Evolutionary conservation across 345 rosid species (phyloP).

Genomic region (Gynandropsis gynandra): DNA sequence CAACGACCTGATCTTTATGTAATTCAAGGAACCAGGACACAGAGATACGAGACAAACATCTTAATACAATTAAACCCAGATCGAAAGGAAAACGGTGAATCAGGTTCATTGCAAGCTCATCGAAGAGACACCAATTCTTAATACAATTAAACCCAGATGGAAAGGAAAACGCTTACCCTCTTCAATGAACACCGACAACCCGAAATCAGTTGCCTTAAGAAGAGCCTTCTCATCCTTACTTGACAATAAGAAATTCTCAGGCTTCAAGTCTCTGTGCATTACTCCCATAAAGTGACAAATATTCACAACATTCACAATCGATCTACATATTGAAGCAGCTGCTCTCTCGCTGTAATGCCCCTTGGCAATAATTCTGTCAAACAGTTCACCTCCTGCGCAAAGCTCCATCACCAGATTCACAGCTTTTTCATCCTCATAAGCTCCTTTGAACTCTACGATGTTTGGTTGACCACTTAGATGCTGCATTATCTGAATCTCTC

Average conservation of each 20-base stretch:
- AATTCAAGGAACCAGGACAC: no score
- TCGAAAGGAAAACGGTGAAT: background rate
- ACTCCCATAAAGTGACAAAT: slow-evolving; percentile 90
- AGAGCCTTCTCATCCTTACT: slow-evolving; percentile 54
- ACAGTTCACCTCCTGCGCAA: slow-evolving; percentile 90
- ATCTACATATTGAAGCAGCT: slow-evolving; percentile 62
- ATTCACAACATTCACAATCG: slow-evolving; percentile 69
- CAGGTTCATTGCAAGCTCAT: background rate
- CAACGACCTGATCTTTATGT: no score
- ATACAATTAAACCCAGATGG: background rate
- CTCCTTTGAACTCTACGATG: slow-evolving; percentile 73
- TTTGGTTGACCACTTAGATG: slow-evolving; percentile 84
- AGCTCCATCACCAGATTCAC: slow-evolving; percentile 85
- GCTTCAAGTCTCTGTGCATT: slow-evolving; percentile 85
- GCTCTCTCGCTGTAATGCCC: slow-evolving; percentile 78
- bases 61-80: no score
- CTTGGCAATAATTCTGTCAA: slow-evolving; percentile 66
- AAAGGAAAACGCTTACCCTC: slow-evolving; percentile 27
- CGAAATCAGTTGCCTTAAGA: slow-evolving; percentile 81
- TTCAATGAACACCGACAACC: slow-evolving; percentile 59
- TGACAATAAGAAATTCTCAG: slow-evolving; percentile 82
- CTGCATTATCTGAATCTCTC: slow-evolving; percentile 88
- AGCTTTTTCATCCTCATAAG: slow-evolving; percentile 64
- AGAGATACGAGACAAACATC: no score
- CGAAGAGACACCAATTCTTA: background rate